Base-by-base conservation (phyloP, 2,329 filamentous ascomycete species). In the Colletotrichum sp. region DNA sequence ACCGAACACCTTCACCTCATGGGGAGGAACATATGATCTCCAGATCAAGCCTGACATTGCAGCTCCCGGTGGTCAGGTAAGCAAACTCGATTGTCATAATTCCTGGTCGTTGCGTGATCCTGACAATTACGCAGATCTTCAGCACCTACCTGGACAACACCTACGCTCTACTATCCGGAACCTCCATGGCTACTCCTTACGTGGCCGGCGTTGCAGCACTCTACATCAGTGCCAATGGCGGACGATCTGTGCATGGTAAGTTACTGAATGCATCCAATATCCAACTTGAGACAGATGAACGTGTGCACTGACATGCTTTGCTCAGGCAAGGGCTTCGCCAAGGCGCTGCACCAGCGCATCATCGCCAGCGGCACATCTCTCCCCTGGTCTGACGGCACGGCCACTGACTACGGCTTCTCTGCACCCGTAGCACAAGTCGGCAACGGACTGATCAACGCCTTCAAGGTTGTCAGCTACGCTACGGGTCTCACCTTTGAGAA, bases 151-250 rank as follows among this genome's bases (percentile, higher is more conserved):
- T 86, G 4, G 80, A 69, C 21, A 59, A 84, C 26, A 79, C 77
- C 3, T 82, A 82, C 57, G 83, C 83, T 10, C 82, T 89, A 4
- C 81, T 87, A 16, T 86, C 83, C 57, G 88, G 88, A 59, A 90
- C 88, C 1, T 88, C 86, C 3, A 89, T 89, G 88, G 86, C 87
- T 5, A 84, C 84, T 28, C 87, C 87, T 1, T 87, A 87, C 69
- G 82, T 88, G 7, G 87, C 87, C 24, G 87, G 86, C 32, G 82
- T 85, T 60, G 83, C 84, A 8, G 84, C 84, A n/a, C 80, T 86
- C 18, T 85, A 83, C 30, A 81, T 85, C 44, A 78, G 81, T 8
- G 79, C 78, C 24, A 77, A 81, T 62, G 84, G 84, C 10, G 82
- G 84, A 8, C 81, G 82, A 8, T 77, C 75, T 5, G 75, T 78